Evolutionary conservation across 179 eudicot species (phyloP).

Genomic region (Carnegiea gigantea): DNA sequence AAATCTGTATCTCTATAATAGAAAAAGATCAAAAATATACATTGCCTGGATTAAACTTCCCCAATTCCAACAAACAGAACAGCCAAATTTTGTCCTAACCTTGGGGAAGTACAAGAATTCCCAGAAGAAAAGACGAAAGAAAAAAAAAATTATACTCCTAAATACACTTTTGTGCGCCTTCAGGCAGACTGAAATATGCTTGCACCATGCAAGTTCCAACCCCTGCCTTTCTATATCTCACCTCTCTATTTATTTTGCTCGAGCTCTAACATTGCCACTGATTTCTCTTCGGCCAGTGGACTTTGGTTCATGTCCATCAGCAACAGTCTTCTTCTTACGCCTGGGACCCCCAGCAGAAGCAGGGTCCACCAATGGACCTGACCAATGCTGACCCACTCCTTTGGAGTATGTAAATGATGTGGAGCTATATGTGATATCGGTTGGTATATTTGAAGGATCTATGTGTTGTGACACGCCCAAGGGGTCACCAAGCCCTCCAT

Average conservation of each 20-base stretch:
- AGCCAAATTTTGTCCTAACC: not conserved
- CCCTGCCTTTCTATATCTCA: conserved; percentile 5
- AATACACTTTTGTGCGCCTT: conserved; percentile 2
- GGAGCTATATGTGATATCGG: conserved; percentile 74
- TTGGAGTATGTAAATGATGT: conserved; percentile 58
- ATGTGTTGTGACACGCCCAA: conserved; percentile 82
- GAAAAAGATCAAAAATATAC: conserved; percentile 4
- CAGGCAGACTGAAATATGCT: not conserved
- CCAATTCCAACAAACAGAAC: conserved; percentile 2
- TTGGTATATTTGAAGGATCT: conserved; percentile 60
- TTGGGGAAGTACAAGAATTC: conserved; percentile 1
- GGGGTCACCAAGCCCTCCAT: conserved; percentile 80
- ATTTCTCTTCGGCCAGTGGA: conserved; percentile 34
- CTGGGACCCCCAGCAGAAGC: conserved; percentile 56
- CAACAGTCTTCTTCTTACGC: conserved; percentile 54
- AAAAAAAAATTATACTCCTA: not conserved
- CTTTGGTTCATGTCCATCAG: conserved; percentile 35
- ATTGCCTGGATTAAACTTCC: not conserved
- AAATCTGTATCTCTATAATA: not conserved
- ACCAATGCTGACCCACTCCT: conserved; percentile 65
- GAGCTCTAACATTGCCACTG: conserved; percentile 28
- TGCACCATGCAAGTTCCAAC: not conserved
- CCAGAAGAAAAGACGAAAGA: not conserved
- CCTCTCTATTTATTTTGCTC: conserved; percentile 34
- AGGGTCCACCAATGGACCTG: conserved; percentile 78